A percentile compares a stretch with the other conserved stretches of the same genome.
Evolutionary conservation across 768 basidiomycete species (phyloP).

Genomic region (Mycena rebaudengoi): DNA sequence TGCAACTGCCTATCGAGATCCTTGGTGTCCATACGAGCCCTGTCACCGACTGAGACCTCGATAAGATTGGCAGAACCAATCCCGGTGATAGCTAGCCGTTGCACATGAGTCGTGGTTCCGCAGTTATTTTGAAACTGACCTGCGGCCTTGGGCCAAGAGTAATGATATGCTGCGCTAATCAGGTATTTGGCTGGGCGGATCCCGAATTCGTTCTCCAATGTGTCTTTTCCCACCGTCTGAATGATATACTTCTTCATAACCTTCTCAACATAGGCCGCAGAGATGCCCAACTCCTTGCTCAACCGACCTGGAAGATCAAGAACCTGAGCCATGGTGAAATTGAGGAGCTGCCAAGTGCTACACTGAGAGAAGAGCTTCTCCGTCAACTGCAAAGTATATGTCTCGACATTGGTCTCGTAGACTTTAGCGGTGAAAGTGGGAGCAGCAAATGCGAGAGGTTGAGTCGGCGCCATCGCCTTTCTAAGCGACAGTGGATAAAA

Average conservation of each 20-base stretch:
- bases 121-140: constrained; percentile 43
- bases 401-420: constrained; percentile 12
- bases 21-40: constrained; percentile 44
- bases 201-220: constrained; percentile 32
- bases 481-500: constrained; percentile 52
- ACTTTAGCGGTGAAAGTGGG: constrained; percentile 39
- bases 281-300: constrained; percentile 41
- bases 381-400: constrained; percentile 12
- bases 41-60: constrained; percentile 42
- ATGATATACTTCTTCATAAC: constrained; percentile 42
- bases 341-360: constrained; percentile 50
- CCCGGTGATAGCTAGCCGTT: constrained; percentile 29
- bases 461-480: constrained; percentile 37
- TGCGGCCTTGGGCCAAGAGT: constrained; percentile 58
- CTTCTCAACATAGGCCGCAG: constrained; percentile 35
- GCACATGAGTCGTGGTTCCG: constrained; percentile 43
- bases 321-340: constrained; percentile 40
- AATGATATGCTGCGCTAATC: constrained; percentile 46
- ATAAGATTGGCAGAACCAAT: constrained; percentile 51
- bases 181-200: constrained; percentile 35
- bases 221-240: constrained; percentile 47
- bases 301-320: constrained; percentile 46
- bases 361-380: constrained; percentile 39
- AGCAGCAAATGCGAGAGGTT: constrained; percentile 41
- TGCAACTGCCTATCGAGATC: constrained; percentile 37